Percentiles rank a stretch among this genome's conserved stretches.
phyloP scores from a whole-genome alignment of 768 basidiomycete species.

The Leccinum pellstonianum region DNA sequence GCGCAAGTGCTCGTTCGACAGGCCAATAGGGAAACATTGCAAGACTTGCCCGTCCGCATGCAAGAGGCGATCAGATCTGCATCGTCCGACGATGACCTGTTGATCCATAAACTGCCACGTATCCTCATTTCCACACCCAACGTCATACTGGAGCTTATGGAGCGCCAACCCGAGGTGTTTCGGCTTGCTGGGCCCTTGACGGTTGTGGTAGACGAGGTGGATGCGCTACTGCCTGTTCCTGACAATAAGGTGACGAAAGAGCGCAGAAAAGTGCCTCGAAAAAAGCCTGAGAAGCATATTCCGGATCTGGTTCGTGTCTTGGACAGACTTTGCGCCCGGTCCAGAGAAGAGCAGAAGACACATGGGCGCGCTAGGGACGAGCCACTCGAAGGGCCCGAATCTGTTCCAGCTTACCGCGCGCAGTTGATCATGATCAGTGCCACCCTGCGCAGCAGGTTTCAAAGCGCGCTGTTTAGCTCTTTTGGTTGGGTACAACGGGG shows the following conservation, averaged over 20 bases:
- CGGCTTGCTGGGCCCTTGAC: constrained; percentile 48
- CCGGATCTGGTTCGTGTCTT: constrained; percentile 59
- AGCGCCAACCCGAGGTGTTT: constrained; percentile 43
- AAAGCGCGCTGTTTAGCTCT: constrained; percentile 42
- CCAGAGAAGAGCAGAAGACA: constrained; percentile 12
- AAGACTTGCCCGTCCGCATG: constrained; percentile 26
- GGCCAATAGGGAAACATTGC: constrained; percentile 28
- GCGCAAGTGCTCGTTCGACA: constrained; percentile 63
- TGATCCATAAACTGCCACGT: constrained; percentile 51
- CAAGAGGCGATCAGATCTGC: constrained; percentile 28
- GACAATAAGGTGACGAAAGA: constrained; percentile 37
- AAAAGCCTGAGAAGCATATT: constrained; percentile 51
- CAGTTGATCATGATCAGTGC: constrained; percentile 73
- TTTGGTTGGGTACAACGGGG: constrained; percentile 58
- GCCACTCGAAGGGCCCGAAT: constrained; percentile 9
- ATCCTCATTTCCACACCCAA: constrained; percentile 74
- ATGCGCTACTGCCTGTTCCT: constrained; percentile 63
- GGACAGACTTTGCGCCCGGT: constrained; percentile 51
- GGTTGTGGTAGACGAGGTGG: constrained; percentile 75
- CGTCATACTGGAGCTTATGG: constrained; percentile 57
- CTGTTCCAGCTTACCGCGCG: constrained; percentile 33
- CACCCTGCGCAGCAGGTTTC: constrained; percentile 54
- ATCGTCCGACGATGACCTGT: constrained; percentile 33
- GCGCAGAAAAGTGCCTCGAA: constrained; percentile 36
- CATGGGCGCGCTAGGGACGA: constrained; percentile 2